Conservation (phyloP, 1,139 yeast genomes). For the Taiozyma onychis region DNA sequence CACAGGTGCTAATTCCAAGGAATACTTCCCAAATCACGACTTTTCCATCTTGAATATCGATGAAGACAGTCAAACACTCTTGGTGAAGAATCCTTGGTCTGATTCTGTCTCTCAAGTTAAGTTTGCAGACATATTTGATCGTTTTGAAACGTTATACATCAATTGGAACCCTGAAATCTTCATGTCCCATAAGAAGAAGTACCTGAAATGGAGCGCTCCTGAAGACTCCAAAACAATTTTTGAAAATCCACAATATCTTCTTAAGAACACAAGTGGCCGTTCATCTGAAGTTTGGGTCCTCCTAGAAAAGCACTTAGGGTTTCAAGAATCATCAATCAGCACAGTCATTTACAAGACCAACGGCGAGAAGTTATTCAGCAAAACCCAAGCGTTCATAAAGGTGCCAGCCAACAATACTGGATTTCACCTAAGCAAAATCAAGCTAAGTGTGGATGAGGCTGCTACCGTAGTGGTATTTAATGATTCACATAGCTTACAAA, state of each 20-base stretch:
- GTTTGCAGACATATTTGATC: conserved; percentile 32
- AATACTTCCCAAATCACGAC: conserved; percentile 62
- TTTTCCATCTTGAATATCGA: conserved; percentile 46
- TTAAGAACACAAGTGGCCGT: conserved; percentile 32
- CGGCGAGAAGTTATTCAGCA: conserved; percentile 31
- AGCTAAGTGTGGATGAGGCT: conserved; percentile 22
- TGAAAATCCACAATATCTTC: conserved; percentile 43
- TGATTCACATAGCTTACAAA: conserved; percentile 24
- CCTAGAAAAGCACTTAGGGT: conserved; percentile 32
- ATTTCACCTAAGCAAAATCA: conserved; percentile 26
- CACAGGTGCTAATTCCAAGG: conserved; percentile 42
- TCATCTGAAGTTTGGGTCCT: conserved; percentile 43
- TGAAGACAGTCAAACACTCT: conserved; percentile 23
- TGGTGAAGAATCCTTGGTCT: conserved; percentile 47
- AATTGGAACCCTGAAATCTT: conserved; percentile 57
- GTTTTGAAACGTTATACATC: conserved; percentile 53
- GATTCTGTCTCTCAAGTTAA: conserved; percentile 19
- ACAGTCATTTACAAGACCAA: conserved; percentile 30
- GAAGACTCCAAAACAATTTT: conserved; percentile 22
- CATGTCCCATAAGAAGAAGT: conserved; percentile 24
- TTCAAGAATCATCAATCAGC: conserved; percentile 19
- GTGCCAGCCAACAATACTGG: conserved; percentile 27
- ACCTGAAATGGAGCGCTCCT: conserved; percentile 31
- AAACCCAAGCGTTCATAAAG: conserved; percentile 20
- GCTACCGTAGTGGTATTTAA: conserved; percentile 26